Conservation (phyloP, 140 eudicot genomes). For the Stevia rebaudiana region DNA sequence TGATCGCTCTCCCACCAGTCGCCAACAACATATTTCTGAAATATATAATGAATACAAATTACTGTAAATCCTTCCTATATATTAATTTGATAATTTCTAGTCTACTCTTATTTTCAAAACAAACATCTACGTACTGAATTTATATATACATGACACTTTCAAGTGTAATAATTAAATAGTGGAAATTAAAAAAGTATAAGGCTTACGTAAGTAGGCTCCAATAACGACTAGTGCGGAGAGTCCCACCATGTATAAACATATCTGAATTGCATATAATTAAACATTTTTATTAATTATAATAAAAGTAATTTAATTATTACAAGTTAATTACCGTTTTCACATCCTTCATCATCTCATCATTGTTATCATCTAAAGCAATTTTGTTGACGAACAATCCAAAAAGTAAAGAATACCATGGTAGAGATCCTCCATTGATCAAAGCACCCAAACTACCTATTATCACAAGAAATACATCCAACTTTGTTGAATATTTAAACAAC, state of each 20-base stretch:
- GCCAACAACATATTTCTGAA: constrained; percentile 76
- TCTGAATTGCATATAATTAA: constrained; percentile 29
- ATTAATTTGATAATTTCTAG: too few relatives aligned
- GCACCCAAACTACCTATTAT: constrained; percentile 71
- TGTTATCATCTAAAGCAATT: constrained; percentile 42
- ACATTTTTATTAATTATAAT: too few relatives aligned
- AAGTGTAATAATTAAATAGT: background rate
- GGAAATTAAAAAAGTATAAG: background rate
- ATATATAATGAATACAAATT: too few relatives aligned
- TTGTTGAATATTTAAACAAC: constrained; percentile 61
- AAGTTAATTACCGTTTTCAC: constrained; percentile 40
- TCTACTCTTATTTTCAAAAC: too few relatives aligned
- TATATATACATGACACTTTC: too few relatives aligned
- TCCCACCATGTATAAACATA: constrained; percentile 62
- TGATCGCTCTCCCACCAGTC: constrained; percentile 72
- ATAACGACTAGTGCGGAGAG: constrained; percentile 51
- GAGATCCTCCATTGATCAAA: constrained; percentile 72
- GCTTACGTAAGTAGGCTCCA: constrained; percentile 84
- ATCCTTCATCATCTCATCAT: constrained; percentile 54
- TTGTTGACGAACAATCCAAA: constrained; percentile 70
- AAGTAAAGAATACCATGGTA: constrained; percentile 78
- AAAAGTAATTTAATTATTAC: too few relatives aligned
- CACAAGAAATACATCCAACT: constrained; percentile 47
- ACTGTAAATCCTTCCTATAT: too few relatives aligned
- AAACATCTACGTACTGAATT: too few relatives aligned